A percentile compares a stretch with the other conserved stretches of the same genome.
These are phyloP conservation scores for Lasiodiplodia sp. DNA, from an alignment of 2,329 filamentous ascomycete species.

Conservation along the genomic window DNA sequence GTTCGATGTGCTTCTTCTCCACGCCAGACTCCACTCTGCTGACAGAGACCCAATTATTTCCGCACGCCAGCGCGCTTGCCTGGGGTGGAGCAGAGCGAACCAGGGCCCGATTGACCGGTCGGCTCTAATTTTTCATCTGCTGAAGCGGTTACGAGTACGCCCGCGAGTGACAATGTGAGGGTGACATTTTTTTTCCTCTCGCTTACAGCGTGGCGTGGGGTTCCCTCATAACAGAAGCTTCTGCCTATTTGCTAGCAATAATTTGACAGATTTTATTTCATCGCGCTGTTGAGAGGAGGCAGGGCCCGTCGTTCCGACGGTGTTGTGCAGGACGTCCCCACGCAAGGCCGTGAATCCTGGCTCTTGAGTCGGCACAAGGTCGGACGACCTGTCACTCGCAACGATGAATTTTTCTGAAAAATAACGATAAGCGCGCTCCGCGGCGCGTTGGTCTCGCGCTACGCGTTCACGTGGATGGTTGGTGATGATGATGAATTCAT, in stretches of 20 bases:
- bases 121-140: neutral
- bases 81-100: neutral
- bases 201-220: neutral
- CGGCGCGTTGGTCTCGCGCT: neutral
- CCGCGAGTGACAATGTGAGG: neutral
- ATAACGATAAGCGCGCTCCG: neutral
- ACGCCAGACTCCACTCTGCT: neutral
- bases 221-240: neutral
- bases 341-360: neutral
- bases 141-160: neutral
- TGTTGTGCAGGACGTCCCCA: neutral
- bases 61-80: neutral
- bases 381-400: neutral
- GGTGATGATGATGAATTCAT: neutral
- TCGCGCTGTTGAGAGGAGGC: too few relatives aligned
- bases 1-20: slow-evolving; percentile 2
- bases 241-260: too few relatives aligned
- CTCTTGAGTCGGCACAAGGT: neutral
- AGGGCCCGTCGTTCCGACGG: too few relatives aligned
- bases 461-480: neutral
- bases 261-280: too few relatives aligned
- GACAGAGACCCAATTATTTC: neutral
- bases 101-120: neutral
- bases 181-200: neutral
- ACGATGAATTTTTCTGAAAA: neutral